Conservation (phyloP, 164 flowering plant species). For the Vitis vinifera region DNA sequence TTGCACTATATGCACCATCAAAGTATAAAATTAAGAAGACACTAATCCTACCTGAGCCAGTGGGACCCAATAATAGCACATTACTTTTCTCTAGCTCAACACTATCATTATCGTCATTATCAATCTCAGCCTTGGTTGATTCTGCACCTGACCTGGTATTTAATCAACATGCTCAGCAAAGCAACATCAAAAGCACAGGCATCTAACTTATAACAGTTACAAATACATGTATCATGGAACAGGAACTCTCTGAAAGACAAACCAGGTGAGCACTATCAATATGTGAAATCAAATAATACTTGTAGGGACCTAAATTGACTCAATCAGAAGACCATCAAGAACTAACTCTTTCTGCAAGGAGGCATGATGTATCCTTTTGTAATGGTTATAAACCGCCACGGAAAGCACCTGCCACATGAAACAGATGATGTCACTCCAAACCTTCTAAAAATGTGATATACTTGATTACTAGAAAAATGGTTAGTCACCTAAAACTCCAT, state of each 20-base stretch:
- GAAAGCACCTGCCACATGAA: slow-evolving; percentile 35
- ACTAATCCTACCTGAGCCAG: slow-evolving; percentile 38
- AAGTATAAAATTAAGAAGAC: neutral
- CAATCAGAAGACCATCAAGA: slow-evolving; percentile 2
- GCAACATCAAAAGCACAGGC: neutral
- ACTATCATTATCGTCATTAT: slow-evolving; percentile 21
- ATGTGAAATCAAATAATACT: neutral
- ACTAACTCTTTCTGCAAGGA: slow-evolving; percentile 33
- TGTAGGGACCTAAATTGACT: neutral
- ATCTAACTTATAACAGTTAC: neutral
- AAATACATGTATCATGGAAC: neutral
- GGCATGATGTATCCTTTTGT: slow-evolving; percentile 39
- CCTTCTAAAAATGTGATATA: too few relatives aligned
- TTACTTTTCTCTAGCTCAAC: slow-evolving; percentile 53
- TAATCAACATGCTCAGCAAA: slow-evolving; percentile 2
- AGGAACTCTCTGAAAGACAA: too few relatives aligned
- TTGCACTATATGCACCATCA: neutral
- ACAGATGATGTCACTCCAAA: too few relatives aligned
- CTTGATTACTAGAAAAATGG: too few relatives aligned
- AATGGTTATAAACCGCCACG: slow-evolving; percentile 52
- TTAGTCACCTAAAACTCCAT: too few relatives aligned
- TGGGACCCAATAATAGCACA: slow-evolving; percentile 48
- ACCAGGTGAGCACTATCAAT: neutral
- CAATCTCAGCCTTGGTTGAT: slow-evolving; percentile 6
- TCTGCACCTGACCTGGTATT: slow-evolving; percentile 21